Evolutionary conservation across 1,284 basidiomycete species (phyloP).

Genomic region (Puccinia polysora): DNA sequence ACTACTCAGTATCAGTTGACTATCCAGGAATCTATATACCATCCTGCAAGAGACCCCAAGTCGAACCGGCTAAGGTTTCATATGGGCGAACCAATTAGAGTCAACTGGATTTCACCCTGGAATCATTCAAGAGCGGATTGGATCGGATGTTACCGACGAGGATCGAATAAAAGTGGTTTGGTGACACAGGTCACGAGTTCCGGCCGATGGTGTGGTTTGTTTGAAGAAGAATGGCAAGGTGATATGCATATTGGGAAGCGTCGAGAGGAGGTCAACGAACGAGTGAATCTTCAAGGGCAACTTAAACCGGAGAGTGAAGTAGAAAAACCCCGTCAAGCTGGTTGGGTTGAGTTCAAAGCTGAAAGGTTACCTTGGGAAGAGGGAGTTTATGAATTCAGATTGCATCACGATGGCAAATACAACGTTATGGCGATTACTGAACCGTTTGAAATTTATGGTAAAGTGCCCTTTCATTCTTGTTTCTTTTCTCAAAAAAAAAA

Average conservation of each 20-base stretch:
- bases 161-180: conserved; percentile 73
- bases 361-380: conserved; percentile 77
- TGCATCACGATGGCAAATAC: conserved; percentile 67
- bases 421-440: conserved; percentile 82
- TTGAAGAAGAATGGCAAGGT: conserved; percentile 88
- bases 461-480: conserved; percentile 50
- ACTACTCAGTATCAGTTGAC: conserved; percentile 69
- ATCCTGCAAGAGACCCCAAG: conserved; percentile 46
- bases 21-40: conserved; percentile 58
- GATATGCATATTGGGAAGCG: conserved; percentile 63
- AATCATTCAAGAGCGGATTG: conserved; percentile 91
- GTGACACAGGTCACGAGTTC: conserved; percentile 81
- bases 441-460: conserved; percentile 81
- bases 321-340: conserved; percentile 54
- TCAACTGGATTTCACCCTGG: conserved; percentile 80
- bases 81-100: conserved; percentile 79
- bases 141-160: conserved; percentile 91
- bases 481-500: conserved; percentile 16
- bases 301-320: conserved; percentile 52
- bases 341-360: conserved; percentile 70
- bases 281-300: not conserved
- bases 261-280: conserved; percentile 47
- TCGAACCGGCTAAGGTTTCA: conserved; percentile 65
- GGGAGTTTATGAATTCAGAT: conserved; percentile 77
- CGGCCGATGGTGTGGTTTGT: conserved; percentile 88